phyloP scores from a whole-genome alignment of 2,329 filamentous ascomycete species.

The Botrytis deweyae region DNA sequence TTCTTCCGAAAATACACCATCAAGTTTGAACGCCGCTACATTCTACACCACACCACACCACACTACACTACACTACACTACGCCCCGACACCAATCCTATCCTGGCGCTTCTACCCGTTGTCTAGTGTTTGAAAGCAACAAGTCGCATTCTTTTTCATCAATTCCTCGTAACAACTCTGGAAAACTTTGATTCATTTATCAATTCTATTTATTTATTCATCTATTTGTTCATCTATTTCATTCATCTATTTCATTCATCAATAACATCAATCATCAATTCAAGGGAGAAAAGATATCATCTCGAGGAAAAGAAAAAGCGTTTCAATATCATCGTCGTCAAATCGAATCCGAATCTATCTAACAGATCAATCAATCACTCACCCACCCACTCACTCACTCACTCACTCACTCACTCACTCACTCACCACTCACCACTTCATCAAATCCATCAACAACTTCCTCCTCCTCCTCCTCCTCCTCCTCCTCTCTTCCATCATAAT shows the following conservation, averaged over 20 bases:
- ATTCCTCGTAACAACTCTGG: neutral
- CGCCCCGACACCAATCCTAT: neutral
- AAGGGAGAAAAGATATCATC: neutral
- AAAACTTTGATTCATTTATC: neutral
- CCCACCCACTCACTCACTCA: too few species aligned
- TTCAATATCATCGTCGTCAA: neutral
- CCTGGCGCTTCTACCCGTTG: neutral
- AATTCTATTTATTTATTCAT: neutral
- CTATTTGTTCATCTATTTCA: too few species aligned
- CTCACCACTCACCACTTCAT: too few species aligned
- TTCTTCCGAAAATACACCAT: too few species aligned
- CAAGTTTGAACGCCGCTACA: too few species aligned
- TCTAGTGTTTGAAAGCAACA: neutral
- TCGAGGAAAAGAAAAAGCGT: neutral
- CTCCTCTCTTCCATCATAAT: neutral
- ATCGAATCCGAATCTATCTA: neutral
- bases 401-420: neutral
- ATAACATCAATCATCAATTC: neutral
- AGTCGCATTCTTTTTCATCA: neutral
- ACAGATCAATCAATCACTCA: neutral
- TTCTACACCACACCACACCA: neutral
- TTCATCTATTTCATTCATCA: neutral
- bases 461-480: neutral
- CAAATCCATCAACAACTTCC: neutral
- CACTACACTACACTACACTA: neutral